These are phyloP conservation scores for Hamamelis virginiana DNA, from an alignment of 164 flowering plant genomes.

Conservation along the genomic window DNA sequence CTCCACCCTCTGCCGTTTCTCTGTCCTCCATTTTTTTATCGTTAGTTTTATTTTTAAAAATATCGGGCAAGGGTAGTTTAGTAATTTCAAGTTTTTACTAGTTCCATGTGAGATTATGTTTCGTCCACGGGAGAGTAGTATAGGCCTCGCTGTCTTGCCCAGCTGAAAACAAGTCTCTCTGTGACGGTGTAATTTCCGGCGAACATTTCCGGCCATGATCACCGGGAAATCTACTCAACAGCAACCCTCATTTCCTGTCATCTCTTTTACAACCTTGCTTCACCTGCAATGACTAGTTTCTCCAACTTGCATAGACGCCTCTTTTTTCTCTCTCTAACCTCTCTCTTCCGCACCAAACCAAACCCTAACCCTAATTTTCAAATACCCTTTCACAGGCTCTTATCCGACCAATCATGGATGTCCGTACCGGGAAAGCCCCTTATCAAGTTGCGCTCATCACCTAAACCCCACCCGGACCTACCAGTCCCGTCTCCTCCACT, in stretches of 20 bases:
- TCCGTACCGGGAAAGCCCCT: constrained; percentile 22
- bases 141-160: too few species aligned
- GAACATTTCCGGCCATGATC: too few species aligned
- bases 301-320: constrained; percentile 3
- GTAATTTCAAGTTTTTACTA: too few species aligned
- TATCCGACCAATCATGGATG: constrained; percentile 25
- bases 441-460: constrained; percentile 14
- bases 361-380: not conserved
- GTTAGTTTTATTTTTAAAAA: too few species aligned
- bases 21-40: not conserved
- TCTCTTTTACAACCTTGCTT: too few species aligned
- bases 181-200: too few species aligned
- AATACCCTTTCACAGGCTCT: constrained; percentile 6
- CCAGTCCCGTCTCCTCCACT: not conserved
- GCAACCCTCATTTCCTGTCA: too few species aligned
- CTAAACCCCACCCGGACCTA: constrained; percentile 1
- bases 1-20: not conserved
- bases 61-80: not conserved
- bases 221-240: too few species aligned
- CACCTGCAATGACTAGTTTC: constrained; percentile 5
- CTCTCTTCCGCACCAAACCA: constrained; percentile 11
- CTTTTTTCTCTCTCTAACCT: constrained; percentile 3
- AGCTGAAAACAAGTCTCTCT: too few species aligned
- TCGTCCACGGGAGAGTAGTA: too few species aligned
- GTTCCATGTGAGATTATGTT: too few species aligned